Base-by-base conservation (phyloP, 345 rosid genomes). In the Sisymbrium altissimum region DNA sequence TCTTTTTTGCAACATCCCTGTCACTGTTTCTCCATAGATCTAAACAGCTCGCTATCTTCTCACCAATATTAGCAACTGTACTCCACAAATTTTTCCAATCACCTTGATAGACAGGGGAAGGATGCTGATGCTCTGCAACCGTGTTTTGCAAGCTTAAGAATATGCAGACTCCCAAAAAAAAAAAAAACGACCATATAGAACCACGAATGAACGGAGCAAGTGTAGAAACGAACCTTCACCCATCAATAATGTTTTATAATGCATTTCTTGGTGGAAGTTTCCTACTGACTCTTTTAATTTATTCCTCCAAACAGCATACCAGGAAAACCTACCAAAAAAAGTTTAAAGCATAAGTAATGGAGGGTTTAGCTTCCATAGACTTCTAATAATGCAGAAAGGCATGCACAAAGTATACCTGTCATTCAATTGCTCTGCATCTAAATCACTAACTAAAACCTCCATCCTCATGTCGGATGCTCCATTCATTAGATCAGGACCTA, bases 11-110 rank as follows among this genome's bases (percentile, higher is more conserved):
- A 14, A 81, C 60, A 48, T 68, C 78, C 74, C 80, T 91, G 58
- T 72, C 80, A 33, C 39, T 74, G 71, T 87, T 89, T 77, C 78
- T 87, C 97, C 97, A 92, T 40, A 87, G 83, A 53, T 81, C 78
- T 77, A 84, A 84, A 80, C 85, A 89, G 78, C 80, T 83, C 25
- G 79, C 69, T 50, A 85, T 65, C 48, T 72, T 76, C 49, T 58
- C 72, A 80, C 79, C 82, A 67, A 95, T 79, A 36, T 50, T 74
- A 78, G 84, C 85, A 70, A 92, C 85, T 9, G 83, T 81, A 56
- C 53, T 68, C 85, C 86, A 82, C 72, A 89, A 44, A 25, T 18
- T 82, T 63, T 77, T 78, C 92, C 89, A 88, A 65, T 83, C 80
- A 71, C 83, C 84, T 48, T 73, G 81, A 46, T 83, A 77, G 45